These are phyloP conservation scores for Neophaeococcomyces mojaviensis DNA, from an alignment of 2,329 filamentous ascomycete genomes.

Conservation along the genomic window DNA sequence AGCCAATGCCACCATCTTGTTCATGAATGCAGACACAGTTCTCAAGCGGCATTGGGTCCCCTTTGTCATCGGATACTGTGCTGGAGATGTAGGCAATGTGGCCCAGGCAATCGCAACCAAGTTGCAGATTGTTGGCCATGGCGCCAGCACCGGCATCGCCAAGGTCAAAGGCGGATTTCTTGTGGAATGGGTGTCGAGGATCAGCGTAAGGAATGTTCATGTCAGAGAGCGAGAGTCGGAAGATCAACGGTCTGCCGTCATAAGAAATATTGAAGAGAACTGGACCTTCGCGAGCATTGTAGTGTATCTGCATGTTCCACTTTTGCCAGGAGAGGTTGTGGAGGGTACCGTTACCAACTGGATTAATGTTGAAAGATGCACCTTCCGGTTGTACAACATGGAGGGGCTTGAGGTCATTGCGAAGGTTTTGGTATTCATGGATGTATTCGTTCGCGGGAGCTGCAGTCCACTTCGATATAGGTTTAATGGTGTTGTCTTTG, in stretches of 20 bases:
- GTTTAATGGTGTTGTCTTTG: constrained; percentile 47
- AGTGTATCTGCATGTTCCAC: constrained; percentile 42
- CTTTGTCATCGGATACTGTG: constrained; percentile 53
- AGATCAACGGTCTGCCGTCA: constrained; percentile 58
- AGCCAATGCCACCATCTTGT: constrained; percentile 61
- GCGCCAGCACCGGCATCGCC: constrained; percentile 60
- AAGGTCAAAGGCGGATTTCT: constrained; percentile 63
- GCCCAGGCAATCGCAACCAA: constrained; percentile 64
- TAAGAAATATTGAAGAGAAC: constrained; percentile 61
- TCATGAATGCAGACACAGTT: constrained; percentile 65
- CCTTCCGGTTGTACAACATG: constrained; percentile 60
- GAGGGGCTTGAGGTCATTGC: constrained; percentile 57
- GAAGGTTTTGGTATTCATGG: constrained; percentile 53
- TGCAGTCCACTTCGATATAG: constrained; percentile 13
- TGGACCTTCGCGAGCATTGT: constrained; percentile 58
- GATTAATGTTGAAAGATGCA: constrained; percentile 50
- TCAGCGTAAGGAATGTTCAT: constrained; percentile 58
- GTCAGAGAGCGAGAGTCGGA: constrained; percentile 58
- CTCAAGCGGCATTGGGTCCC: constrained; percentile 51
- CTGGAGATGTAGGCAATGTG: constrained; percentile 61
- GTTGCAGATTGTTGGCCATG: constrained; percentile 61
- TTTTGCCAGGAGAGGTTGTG: constrained; percentile 59
- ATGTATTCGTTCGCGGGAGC: constrained; percentile 57
- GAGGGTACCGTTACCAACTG: constrained; percentile 43
- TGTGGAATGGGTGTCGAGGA: constrained; percentile 60